Evolutionary conservation across 83 land plant genomes (phyloP).

Genomic region (Thuja plicata): DNA sequence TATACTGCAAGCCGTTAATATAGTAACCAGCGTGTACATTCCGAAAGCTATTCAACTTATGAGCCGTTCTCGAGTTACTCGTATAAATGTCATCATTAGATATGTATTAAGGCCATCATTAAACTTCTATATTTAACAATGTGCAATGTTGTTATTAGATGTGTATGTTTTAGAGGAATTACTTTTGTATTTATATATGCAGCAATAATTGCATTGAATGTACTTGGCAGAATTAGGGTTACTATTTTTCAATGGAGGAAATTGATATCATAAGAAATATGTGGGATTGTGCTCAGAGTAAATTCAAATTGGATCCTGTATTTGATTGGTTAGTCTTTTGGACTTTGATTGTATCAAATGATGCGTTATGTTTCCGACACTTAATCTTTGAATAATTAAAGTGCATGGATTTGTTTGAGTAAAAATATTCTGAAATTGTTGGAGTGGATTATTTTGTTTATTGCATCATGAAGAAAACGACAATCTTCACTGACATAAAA

Average conservation of each 20-base stretch:
- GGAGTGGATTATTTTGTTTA: neutral
- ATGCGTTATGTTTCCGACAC: neutral
- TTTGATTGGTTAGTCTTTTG: neutral
- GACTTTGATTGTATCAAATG: neutral
- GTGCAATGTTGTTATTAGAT: too few relatives aligned
- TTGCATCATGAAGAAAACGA: too few relatives aligned
- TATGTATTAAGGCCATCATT: too few relatives aligned
- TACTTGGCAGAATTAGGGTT: neutral
- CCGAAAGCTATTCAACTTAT: neutral
- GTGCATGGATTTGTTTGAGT: neutral
- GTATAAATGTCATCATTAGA: neutral
- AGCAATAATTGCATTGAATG: neutral
- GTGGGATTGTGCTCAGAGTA: too few relatives aligned
- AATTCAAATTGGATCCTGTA: too few relatives aligned
- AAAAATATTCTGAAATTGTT: neutral
- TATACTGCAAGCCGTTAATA: neutral
- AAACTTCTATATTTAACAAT: too few relatives aligned
- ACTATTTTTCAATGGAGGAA: neutral
- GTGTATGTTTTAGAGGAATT: neutral
- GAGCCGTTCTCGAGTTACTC: neutral
- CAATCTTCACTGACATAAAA: too few relatives aligned
- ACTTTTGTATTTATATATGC: too few relatives aligned
- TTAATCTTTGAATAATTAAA: neutral
- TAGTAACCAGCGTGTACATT: neutral
- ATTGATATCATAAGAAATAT: too few relatives aligned